Conservation (phyloP, 2,329 filamentous ascomycete genomes). For the Trichoderma sp. region DNA sequence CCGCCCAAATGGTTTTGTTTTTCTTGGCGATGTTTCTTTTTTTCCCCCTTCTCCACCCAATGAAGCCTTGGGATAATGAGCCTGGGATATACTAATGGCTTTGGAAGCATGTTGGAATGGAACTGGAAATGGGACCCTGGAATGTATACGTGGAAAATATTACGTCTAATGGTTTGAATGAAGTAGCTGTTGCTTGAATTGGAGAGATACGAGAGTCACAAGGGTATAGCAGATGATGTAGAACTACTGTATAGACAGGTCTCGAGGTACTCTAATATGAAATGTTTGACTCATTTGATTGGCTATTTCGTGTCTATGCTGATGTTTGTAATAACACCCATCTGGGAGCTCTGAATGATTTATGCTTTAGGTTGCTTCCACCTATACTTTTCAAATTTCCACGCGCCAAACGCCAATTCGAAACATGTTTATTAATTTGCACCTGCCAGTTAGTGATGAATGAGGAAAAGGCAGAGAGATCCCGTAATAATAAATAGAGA, state of each 20-base stretch:
- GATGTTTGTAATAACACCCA: background rate
- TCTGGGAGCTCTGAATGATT: background rate
- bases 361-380: background rate
- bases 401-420: background rate
- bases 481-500: background rate
- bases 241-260: background rate
- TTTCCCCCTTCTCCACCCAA: background rate
- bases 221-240: background rate
- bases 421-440: background rate
- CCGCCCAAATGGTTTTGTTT: background rate
- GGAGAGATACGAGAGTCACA: background rate
- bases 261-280: background rate
- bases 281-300: background rate
- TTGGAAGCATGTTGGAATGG: background rate
- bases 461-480: background rate
- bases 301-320: background rate
- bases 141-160: constrained; percentile 1
- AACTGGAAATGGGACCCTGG: constrained; percentile 1
- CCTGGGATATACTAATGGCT: background rate
- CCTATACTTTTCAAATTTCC: background rate
- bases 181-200: constrained; percentile 6
- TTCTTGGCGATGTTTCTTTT: background rate
- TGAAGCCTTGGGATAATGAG: background rate
- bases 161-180: background rate
- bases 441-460: background rate